These are phyloP conservation scores for Pestalotiopsis sp. DNA, from an alignment of 2,329 filamentous ascomycete species.

Conservation along the genomic window DNA sequence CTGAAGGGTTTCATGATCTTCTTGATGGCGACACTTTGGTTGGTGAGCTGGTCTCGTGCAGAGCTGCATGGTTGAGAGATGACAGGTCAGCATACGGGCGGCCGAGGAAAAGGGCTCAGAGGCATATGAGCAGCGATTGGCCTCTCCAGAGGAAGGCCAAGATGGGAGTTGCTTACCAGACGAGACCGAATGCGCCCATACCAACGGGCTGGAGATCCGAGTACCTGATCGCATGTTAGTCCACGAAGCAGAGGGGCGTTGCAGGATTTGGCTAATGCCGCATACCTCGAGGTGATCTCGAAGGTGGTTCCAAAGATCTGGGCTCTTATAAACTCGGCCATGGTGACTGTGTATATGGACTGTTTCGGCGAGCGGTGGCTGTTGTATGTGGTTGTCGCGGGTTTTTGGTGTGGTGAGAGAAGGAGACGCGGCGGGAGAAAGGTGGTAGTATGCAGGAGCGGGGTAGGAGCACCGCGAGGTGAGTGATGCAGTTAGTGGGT, in stretches of 20 bases:
- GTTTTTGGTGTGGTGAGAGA: background rate
- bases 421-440: background rate
- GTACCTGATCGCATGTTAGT: constrained; percentile 65
- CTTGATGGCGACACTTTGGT: constrained; percentile 96
- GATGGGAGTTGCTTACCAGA: constrained; percentile 70
- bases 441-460: background rate
- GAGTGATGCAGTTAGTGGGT: background rate
- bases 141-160: background rate
- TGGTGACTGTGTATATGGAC: constrained; percentile 46
- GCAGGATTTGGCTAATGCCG: background rate
- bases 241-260: constrained; percentile 6
- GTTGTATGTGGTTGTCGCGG: background rate
- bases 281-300: constrained; percentile 96
- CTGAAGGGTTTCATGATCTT: constrained; percentile 99
- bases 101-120: constrained; percentile 15
- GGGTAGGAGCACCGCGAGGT: background rate
- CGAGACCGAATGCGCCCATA: constrained; percentile 98
- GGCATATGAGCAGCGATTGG: background rate
- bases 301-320: constrained; percentile 99
- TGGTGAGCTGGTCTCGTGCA: constrained; percentile 95
- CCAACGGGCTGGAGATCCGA: constrained; percentile 97
- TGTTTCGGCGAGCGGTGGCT: background rate
- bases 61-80: constrained; percentile 62
- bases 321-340: constrained; percentile 99
- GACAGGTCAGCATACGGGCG: constrained; percentile 10